phyloP scores from a whole-genome alignment of 2,329 filamentous ascomycete species.

The Trichoderma aggressivum region DNA sequence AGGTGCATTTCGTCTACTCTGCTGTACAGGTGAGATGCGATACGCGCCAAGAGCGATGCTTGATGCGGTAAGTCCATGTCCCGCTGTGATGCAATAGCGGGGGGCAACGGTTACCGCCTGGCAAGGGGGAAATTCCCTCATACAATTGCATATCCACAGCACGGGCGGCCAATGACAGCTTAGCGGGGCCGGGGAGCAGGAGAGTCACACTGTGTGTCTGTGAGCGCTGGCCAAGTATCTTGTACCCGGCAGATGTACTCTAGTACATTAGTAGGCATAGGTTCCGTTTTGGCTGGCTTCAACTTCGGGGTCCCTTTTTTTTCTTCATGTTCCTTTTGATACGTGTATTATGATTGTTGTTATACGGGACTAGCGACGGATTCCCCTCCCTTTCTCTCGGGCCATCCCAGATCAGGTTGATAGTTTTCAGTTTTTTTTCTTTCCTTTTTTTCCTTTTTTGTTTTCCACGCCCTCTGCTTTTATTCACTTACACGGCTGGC shows the following conservation, averaged over 20 bases:
- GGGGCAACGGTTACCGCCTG: not conserved
- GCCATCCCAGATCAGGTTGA: conserved; percentile 18
- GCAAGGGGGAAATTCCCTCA: conserved; percentile 16
- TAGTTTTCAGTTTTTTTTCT: conserved; percentile 2
- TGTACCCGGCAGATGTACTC: not conserved
- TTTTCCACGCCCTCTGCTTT: not conserved
- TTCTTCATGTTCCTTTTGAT: not conserved
- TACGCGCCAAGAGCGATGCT: conserved; percentile 10
- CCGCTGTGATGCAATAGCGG: conserved; percentile 16
- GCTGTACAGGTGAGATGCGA: not conserved
- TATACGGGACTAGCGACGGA: not conserved
- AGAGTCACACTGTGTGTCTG: conserved; percentile 10
- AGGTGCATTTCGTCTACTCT: no score
- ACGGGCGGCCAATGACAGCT: not conserved
- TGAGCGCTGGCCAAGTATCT: not conserved
- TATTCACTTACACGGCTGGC: not conserved
- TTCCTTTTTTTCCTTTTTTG: not conserved
- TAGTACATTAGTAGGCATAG: not conserved
- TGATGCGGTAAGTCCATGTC: conserved; percentile 15
- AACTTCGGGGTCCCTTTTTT: not conserved
- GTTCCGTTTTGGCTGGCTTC: not conserved
- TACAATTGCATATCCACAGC: conserved; percentile 18
- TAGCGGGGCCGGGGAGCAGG: not conserved
- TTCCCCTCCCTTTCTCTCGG: not conserved
- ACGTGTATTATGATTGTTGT: conserved; percentile 3